A percentile compares a stretch with the other conserved stretches of the same genome.
phyloP scores from a whole-genome alignment of 306 rosid genomes.

The Gleditsia sinensis region DNA sequence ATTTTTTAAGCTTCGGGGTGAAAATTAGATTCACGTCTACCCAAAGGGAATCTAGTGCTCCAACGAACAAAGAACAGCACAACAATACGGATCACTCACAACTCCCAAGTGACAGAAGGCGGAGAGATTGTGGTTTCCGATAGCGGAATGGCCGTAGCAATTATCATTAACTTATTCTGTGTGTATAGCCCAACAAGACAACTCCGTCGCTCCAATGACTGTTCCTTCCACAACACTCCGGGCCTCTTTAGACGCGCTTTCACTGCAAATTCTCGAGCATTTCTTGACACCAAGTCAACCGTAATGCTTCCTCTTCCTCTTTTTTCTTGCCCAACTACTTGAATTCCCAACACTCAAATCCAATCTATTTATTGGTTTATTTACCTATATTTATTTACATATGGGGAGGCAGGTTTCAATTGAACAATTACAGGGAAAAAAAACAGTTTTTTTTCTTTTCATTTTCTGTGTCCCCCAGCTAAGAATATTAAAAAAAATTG shows the following conservation, averaged over 20 bases:
- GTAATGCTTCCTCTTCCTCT: conserved; percentile 39
- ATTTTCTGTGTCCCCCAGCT: not conserved
- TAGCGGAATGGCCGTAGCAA: conserved; percentile 44
- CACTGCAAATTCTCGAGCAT: conserved; percentile 31
- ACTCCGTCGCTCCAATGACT: conserved; percentile 29
- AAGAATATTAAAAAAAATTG: not conserved
- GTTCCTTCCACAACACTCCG: conserved; percentile 34
- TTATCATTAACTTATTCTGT: conserved; percentile 30
- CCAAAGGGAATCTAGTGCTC: too few relatives aligned
- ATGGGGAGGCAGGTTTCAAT: too few relatives aligned
- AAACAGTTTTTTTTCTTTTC: too few relatives aligned
- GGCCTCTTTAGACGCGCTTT: conserved; percentile 37
- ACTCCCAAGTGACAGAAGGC: too few relatives aligned
- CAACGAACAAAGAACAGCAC: too few relatives aligned
- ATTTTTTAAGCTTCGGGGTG: too few relatives aligned
- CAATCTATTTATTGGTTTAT: not conserved
- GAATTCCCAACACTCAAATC: not conserved
- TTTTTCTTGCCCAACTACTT: not conserved
- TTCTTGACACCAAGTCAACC: conserved; percentile 39
- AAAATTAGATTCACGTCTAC: too few relatives aligned
- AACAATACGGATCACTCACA: too few relatives aligned
- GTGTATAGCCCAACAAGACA: not conserved
- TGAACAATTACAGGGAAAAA: too few relatives aligned
- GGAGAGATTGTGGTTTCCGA: not conserved
- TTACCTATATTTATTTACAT: not conserved